Evolutionary conservation across 805 yeast species (phyloP).

Genomic region (Candida morakotiae): DNA sequence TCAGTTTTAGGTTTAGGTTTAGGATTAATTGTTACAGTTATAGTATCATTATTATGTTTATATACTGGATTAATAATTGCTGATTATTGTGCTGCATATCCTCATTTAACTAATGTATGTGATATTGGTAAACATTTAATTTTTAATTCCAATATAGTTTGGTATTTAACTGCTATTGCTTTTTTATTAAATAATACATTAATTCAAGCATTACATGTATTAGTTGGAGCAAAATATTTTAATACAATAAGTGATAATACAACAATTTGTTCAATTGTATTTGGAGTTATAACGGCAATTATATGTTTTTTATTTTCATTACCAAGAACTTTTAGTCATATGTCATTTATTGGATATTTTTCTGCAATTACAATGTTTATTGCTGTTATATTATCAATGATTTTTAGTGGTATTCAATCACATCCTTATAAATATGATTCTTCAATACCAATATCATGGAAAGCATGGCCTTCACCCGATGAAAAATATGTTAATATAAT

Average conservation of each 20-base stretch:
- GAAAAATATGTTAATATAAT: constrained; percentile 52
- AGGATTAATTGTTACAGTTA: constrained; percentile 51
- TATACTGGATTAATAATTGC: constrained; percentile 55
- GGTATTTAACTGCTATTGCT: constrained; percentile 55
- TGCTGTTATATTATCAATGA: constrained; percentile 49
- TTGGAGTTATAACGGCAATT: constrained; percentile 45
- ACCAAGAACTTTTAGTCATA: constrained; percentile 52
- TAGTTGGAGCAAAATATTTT: constrained; percentile 57
- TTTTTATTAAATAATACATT: constrained; percentile 53
- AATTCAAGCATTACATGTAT: constrained; percentile 56
- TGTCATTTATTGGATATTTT: constrained; percentile 50
- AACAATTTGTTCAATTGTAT: constrained; percentile 49
- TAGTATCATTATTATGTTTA: constrained; percentile 46
- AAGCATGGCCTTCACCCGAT: constrained; percentile 48
- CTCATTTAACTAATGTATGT: constrained; percentile 49
- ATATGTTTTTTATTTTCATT: constrained; percentile 49
- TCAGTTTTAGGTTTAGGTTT: constrained; percentile 57
- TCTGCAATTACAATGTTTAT: constrained; percentile 56
- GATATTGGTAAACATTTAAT: constrained; percentile 58
- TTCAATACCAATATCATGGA: constrained; percentile 38
- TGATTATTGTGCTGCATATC: constrained; percentile 52
- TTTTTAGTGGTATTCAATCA: constrained; percentile 49
- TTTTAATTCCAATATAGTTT: constrained; percentile 47
- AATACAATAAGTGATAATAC: constrained; percentile 49
- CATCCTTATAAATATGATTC: constrained; percentile 41